Base-by-base conservation (phyloP, 106 monocot genomes). In the Gastrodia elata region DNA sequence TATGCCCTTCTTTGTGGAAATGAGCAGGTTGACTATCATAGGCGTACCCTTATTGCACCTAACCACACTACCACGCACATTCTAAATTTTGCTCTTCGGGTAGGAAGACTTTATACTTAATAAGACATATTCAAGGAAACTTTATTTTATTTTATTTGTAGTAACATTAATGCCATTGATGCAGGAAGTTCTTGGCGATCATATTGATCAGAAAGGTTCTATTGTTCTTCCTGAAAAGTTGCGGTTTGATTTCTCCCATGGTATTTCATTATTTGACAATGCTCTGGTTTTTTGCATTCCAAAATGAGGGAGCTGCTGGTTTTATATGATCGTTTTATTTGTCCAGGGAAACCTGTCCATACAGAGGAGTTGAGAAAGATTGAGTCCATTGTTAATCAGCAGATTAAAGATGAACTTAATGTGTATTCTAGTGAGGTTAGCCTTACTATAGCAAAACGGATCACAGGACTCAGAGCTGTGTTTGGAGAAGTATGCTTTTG, bases 11-110 rank as follows among this genome's bases (percentile, higher is more conserved):
- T 40, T 74, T 20, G 34, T 73, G 30, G 46, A 75, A 48, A 70
- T 58, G 55, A 70, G 44, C 86, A 97, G 97, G 97, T 97, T 76
- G 93, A 97, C 75, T 93, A 93, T 80, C 80, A 55, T 3, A 84
- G 97, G 71, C 97, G 97, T 24, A 61, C 83, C 46, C 71, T 88
- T 56, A 93, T 97, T 81, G 97, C 97, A 61, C 97, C 97, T 56
- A 97, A 97, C 72, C 97, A 97, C 75, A 97, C 97, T 13, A 90
- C 92, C 75, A 97, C 97, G 42, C 97, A 97, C 76, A 93, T 97
- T 86, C 84, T 97, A 39, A 93, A 97, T 82, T 97, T 93, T 85
- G 97, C 97, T 59, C 86, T 97, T 18, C 84, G 77, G 93, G 97
- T 97, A 89, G 80, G 82, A 13, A 42, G 39, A 20, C 40, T 6